These are phyloP conservation scores for Akanthomyces dipterigenus DNA, from an alignment of 2,329 filamentous ascomycete species.

Conservation along the genomic window DNA sequence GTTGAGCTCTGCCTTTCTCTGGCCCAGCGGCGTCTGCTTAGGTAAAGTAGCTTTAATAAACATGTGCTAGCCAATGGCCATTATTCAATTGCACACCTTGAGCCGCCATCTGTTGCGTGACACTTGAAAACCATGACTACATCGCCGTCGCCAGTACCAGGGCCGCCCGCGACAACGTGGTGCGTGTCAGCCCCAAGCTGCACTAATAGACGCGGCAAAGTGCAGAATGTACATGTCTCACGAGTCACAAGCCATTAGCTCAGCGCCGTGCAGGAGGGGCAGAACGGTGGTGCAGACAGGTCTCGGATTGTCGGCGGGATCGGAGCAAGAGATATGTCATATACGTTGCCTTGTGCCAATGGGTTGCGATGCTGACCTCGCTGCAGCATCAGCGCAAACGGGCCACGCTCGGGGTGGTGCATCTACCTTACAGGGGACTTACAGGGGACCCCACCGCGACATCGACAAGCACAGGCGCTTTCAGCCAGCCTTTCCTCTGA, in stretches of 20 bases:
- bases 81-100: neutral
- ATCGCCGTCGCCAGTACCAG: conserved; percentile 7
- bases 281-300: neutral
- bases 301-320: conserved; percentile 4
- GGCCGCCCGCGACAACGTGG: conserved; percentile 10
- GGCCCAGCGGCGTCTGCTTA: neutral
- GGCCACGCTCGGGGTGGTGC: neutral
- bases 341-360: neutral
- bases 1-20: neutral
- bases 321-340: neutral
- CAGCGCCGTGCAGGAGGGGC: neutral
- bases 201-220: no score
- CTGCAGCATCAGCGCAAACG: neutral
- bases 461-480: neutral
- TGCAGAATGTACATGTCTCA: no score
- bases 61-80: neutral
- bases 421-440: neutral
- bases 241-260: neutral
- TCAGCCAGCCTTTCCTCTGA: neutral
- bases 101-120: neutral
- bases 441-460: neutral
- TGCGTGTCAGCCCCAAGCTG: neutral
- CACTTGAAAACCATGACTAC: neutral
- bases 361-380: neutral
- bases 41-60: neutral